Conservation (phyloP, 73 alveolate genomes). For the Paramecium sexaurelia region DNA sequence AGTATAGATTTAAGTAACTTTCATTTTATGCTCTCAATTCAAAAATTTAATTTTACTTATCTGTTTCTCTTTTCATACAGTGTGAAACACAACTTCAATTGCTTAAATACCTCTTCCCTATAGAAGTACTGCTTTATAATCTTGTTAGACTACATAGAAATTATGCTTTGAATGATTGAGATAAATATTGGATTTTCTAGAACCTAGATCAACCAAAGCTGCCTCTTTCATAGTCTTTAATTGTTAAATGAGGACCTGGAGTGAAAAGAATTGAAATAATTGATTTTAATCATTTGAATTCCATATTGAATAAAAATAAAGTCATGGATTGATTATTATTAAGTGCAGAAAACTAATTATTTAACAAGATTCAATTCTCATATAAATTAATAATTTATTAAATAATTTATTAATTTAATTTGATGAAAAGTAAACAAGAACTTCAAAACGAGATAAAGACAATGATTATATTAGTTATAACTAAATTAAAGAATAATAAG, state of each 20-base stretch:
- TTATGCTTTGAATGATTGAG: conserved; percentile 67
- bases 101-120: conserved; percentile 85
- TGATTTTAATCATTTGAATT: neutral
- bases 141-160: conserved; percentile 44
- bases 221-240: conserved; percentile 70
- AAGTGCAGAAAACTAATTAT: neutral
- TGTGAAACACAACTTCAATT: conserved; percentile 72
- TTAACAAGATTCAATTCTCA: neutral
- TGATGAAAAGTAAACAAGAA: neutral
- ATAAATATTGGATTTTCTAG: conserved; percentile 75
- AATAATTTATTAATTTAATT: neutral
- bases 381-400: neutral
- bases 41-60: conserved; percentile 8
- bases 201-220: conserved; percentile 71
- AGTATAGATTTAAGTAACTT: too few relatives aligned
- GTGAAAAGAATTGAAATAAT: conserved; percentile 68
- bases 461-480: too few relatives aligned
- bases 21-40: conserved; percentile 53
- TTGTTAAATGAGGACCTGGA: conserved; percentile 79
- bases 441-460: neutral
- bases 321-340: too few relatives aligned
- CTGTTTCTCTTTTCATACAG: conserved; percentile 49
- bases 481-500: too few relatives aligned
- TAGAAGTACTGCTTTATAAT: conserved; percentile 70
- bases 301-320: neutral